Percentiles rank a stretch among this genome's conserved stretches.
These are phyloP conservation scores for Colletotrichum musicola DNA, from an alignment of 2,329 filamentous ascomycete genomes.

Conservation along the genomic window DNA sequence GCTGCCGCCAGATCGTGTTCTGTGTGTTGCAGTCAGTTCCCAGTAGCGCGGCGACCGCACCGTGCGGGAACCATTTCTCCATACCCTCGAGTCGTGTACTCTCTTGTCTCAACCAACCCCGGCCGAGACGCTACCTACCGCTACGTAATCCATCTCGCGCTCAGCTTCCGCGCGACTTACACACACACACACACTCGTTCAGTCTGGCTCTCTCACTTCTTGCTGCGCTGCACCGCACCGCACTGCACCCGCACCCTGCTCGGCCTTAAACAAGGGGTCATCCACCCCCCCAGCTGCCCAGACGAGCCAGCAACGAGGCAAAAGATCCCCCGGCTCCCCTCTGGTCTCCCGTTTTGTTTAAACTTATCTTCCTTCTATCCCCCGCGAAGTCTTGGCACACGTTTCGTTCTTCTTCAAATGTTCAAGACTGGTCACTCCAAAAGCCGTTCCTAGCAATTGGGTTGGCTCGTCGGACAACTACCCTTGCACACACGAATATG, in stretches of 20 bases:
- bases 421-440: conserved; percentile 38
- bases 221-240: conserved; percentile 24
- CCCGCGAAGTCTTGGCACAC: conserved; percentile 38
- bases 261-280: conserved; percentile 36
- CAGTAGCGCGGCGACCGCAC: conserved; percentile 34
- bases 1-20: conserved; percentile 34
- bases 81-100: conserved; percentile 39
- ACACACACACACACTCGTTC: conserved; percentile 16
- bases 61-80: conserved; percentile 30
- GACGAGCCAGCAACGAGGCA: conserved; percentile 36
- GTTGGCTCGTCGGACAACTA: conserved; percentile 36
- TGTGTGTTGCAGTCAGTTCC: conserved; percentile 19
- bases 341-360: conserved; percentile 38
- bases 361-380: conserved; percentile 39
- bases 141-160: conserved; percentile 40
- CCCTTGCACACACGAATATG: conserved; percentile 36
- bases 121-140: conserved; percentile 39
- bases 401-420: conserved; percentile 39
- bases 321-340: conserved; percentile 37
- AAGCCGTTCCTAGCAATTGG: conserved; percentile 39
- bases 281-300: conserved; percentile 34
- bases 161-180: conserved; percentile 38
- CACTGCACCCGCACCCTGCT: conserved; percentile 35
- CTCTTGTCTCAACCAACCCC: conserved; percentile 39
- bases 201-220: conserved; percentile 6